Conservation (phyloP, 768 basidiomycete species). For the Naganishia kalamii region DNA sequence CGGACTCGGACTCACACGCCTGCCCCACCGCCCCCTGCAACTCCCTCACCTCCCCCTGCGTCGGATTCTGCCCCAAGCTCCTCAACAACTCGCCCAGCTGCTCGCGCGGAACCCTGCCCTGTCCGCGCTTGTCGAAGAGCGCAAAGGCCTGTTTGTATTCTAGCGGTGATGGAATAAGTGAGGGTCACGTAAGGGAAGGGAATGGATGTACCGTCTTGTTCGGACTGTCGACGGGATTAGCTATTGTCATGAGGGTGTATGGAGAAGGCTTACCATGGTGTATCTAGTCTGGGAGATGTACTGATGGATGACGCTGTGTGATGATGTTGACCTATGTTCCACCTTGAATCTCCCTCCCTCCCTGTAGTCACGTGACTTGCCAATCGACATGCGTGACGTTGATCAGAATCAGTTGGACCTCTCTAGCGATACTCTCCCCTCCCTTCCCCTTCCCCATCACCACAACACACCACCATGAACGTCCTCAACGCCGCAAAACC, state of each 20-base stretch:
- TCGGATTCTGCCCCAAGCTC: conserved; percentile 97
- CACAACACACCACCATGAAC: conserved; percentile 17
- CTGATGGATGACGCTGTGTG: background rate
- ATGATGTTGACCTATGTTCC: background rate
- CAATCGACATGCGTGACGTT: too few species aligned
- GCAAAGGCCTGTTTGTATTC: conserved; percentile 98
- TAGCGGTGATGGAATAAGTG: conserved; percentile 36
- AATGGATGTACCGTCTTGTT: background rate
- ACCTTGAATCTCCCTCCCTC: background rate
- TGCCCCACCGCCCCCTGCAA: conserved; percentile 66
- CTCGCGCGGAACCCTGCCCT: conserved; percentile 78
- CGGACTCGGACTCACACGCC: conserved; percentile 56
- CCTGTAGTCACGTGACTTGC: background rate
- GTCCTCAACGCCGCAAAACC: conserved; percentile 46
- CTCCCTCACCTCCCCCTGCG: conserved; percentile 89
- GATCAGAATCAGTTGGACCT: background rate
- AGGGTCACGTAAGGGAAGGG: background rate
- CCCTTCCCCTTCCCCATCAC: background rate
- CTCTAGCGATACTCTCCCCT: background rate
- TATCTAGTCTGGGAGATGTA: background rate
- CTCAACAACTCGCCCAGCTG: conserved; percentile 86
- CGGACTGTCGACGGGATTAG: background rate
- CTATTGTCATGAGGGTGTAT: background rate
- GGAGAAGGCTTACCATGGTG: background rate
- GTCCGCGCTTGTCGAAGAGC: conserved; percentile 94